Evolutionary conservation across 148 eudicot genomes (phyloP).

Genomic region (Silene latifolia): DNA sequence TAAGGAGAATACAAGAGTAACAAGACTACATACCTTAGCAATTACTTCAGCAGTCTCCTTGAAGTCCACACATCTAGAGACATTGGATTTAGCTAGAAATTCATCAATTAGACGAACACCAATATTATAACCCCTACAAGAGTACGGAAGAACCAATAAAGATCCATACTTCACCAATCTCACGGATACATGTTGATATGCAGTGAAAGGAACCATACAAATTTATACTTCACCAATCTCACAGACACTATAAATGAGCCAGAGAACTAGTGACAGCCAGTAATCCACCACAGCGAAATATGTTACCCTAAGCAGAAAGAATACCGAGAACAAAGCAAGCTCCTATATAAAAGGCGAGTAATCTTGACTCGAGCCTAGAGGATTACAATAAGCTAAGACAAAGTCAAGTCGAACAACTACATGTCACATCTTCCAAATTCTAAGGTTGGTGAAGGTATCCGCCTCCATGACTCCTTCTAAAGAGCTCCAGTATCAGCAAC

Average conservation of each 20-base stretch:
- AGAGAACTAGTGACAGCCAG: neutral
- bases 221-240: neutral
- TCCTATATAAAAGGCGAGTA: neutral
- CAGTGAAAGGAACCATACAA: too few relatives aligned
- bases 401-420: too few relatives aligned
- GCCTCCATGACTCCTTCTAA: too few relatives aligned
- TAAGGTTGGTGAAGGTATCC: too few relatives aligned
- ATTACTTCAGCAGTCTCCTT: constrained; percentile 97
- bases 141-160: neutral
- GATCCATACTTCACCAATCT: too few relatives aligned
- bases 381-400: neutral
- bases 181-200: too few relatives aligned
- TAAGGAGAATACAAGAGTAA: too few relatives aligned
- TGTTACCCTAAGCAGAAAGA: neutral
- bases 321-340: neutral
- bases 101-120: constrained; percentile 89
- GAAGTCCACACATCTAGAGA: constrained; percentile 93
- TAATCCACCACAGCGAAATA: neutral
- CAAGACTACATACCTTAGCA: constrained; percentile 61
- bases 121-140: constrained; percentile 91
- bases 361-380: neutral
- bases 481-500: too few relatives aligned
- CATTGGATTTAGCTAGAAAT: constrained; percentile 88
- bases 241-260: neutral
- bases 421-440: too few relatives aligned